Base-by-base conservation (phyloP, 352 stramenopile species). In the Globisporangium splendens region DNA sequence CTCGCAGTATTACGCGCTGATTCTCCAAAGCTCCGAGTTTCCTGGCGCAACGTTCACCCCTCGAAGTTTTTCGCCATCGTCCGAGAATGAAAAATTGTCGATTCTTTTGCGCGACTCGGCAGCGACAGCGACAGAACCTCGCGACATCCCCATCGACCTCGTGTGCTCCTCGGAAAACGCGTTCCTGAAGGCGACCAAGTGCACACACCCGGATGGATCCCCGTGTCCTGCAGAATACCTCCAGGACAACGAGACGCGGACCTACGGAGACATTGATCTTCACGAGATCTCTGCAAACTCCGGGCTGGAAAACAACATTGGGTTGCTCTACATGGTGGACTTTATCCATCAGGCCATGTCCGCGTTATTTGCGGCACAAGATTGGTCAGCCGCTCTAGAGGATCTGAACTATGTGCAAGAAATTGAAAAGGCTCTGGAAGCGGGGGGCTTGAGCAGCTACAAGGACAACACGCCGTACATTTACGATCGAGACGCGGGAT, bases 281-380 rank as follows among this genome's bases (percentile, higher is more conserved):
- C 46, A 28, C 1, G 20, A 38, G n/a, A 7, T 75, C 8, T 35
- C 22, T 3, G 28, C 41, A 3, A 59, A 53, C 14, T 72, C 73
- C 3, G 70, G 73, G 0, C 57, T 83, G 7, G 43, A 65, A 14
- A 83, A 83, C 56, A 83, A 70, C 54, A 49, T 78, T 1, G 68
- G 70, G 14, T 49, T 83, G 46, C 59, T 83, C 5, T 83, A 56
- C 46, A 55, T 78, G 1, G 48, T 79, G 14, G 73, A 79, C 3
- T 79, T 72, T 31, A 79, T 83, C 57, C 59, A 78, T 41, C 62
- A 75, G 33, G 66, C 54, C 13, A 67, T 79, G 60, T 67, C 60
- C 11, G 65, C 64, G 15, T 28, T 79, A 0, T 65, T 83, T 31
- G 70, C 62, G 1, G 50, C 65, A 2, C 59, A 62, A 18, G 65